Base-by-base conservation (phyloP, 1,284 basidiomycete genomes). In the Ustilago tritici region DNA sequence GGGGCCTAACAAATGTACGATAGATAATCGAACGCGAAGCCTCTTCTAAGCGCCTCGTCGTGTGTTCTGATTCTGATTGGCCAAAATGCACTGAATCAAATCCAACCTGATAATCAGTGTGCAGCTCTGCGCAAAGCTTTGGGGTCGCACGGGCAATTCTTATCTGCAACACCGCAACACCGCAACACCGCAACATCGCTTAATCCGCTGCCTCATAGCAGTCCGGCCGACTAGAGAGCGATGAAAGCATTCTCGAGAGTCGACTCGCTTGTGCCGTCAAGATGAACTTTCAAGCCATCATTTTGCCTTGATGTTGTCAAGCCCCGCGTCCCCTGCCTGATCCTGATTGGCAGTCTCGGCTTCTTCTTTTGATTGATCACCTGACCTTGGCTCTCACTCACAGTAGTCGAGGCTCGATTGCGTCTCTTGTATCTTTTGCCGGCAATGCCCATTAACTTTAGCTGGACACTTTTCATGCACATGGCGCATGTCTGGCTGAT, bases 181-280 rank as follows among this genome's bases (percentile, higher is more conserved):
- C 23, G 2, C 23, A 23, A 3, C 23, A 23, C 0, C 23, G 23
- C 23, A 23, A 23, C 23, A 23, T 23, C 23, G 23, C 23, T 23
- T 23, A 23, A 3, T 28, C 23, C 23, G 3, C 3, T 28, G 23
- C 23, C 23, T 28, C 23, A 38, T 14, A 14, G 40, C 40, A 41
- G 19, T 59, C 56, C 56, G 63, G 23, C 63, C 63, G 63, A 59
- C 63, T 65, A 19, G 43, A 19, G 43, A 41, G 31, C 12, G 28
- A 11, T 19, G 15, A 17, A 53, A 31, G 23, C 23, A 28, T 28
- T 28, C 23, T 28, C 23, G 23, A 2, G 23, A 3, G 23, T 28
- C 23, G 23, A 28, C 23, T 28, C 23, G 23, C 23, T 28, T 28
- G 23, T 28, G 23, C 23, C 23, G 23, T 28, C 23, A 28, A 28